Conservation (phyloP, 2,329 filamentous ascomycete genomes). For the Fusarium sp. region DNA sequence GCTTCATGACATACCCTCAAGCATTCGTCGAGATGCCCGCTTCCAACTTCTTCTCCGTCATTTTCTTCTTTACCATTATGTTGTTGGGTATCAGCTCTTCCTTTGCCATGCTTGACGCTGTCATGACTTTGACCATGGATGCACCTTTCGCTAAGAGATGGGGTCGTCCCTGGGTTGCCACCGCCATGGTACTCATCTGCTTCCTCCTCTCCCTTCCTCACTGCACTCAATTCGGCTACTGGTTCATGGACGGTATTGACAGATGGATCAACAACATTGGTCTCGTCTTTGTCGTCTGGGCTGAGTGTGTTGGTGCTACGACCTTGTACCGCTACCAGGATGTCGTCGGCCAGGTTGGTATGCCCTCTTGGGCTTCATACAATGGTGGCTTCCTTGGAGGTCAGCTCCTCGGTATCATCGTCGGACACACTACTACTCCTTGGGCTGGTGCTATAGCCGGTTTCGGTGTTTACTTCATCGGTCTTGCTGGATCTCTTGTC, state of each 20-base stretch:
- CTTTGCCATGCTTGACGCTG: neutral
- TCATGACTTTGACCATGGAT: neutral
- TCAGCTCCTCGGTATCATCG: neutral
- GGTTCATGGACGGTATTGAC: neutral
- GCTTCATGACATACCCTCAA: neutral
- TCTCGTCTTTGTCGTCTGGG: neutral
- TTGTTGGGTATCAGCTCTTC: neutral
- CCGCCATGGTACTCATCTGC: neutral
- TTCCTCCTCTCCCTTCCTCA: neutral
- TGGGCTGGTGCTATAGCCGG: neutral
- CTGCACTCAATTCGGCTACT: neutral
- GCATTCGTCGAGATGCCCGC: neutral
- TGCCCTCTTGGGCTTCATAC: neutral
- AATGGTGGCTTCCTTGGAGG: neutral
- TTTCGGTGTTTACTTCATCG: neutral
- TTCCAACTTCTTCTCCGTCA: neutral
- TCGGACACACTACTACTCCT: neutral
- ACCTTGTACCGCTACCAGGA: neutral
- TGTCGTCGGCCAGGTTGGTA: neutral
- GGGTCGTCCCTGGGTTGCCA: neutral
- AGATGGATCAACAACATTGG: slow-evolving; percentile 1
- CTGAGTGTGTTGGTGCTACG: neutral
- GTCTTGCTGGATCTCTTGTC: neutral
- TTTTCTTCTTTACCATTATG: neutral
- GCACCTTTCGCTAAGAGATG: neutral